Percentiles rank a stretch among this genome's conserved stretches.
Evolutionary conservation across 2,329 filamentous ascomycete species (phyloP).

Genomic region (Cercospora sojina): DNA sequence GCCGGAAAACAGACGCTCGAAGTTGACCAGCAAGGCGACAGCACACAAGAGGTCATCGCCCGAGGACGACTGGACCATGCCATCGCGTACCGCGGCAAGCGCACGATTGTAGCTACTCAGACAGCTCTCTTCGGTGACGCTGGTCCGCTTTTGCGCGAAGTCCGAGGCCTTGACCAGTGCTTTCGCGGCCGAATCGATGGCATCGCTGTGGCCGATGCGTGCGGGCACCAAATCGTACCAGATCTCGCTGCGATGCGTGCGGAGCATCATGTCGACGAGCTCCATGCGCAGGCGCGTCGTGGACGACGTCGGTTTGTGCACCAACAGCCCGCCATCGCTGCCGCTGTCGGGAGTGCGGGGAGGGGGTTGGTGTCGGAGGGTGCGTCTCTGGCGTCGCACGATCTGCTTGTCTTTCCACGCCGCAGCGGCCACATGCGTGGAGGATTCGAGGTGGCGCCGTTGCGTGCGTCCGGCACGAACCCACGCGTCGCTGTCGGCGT

Average conservation of each 20-base stretch:
- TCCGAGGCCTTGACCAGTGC: conserved; percentile 21
- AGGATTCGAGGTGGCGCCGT: conserved; percentile 13
- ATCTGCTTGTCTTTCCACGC: conserved; percentile 8
- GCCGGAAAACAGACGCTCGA: conserved; percentile 21
- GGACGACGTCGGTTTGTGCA: conserved; percentile 17
- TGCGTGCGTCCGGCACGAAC: background rate
- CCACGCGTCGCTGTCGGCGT: background rate
- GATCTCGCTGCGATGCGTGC: conserved; percentile 21
- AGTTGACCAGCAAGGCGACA: conserved; percentile 20
- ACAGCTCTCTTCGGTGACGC: conserved; percentile 21
- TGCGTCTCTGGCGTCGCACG: conserved; percentile 7
- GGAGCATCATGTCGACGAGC: conserved; percentile 18
- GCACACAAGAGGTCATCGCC: conserved; percentile 21
- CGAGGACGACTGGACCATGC: conserved; percentile 12
- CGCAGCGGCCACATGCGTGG: background rate
- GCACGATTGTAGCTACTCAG: conserved; percentile 21
- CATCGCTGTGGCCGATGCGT: conserved; percentile 20
- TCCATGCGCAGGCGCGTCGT: conserved; percentile 18
- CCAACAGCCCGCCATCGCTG: conserved; percentile 4
- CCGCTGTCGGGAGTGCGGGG: conserved; percentile 11
- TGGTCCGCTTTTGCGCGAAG: conserved; percentile 11
- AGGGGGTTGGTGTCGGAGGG: background rate
- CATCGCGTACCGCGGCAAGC: conserved; percentile 16
- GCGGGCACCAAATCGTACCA: conserved; percentile 21
- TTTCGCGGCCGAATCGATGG: conserved; percentile 19